A percentile compares a stretch with the other conserved stretches of the same genome.
Evolutionary conservation across 1,139 yeast species (phyloP).

Genomic region (Candida tunisiensis): DNA sequence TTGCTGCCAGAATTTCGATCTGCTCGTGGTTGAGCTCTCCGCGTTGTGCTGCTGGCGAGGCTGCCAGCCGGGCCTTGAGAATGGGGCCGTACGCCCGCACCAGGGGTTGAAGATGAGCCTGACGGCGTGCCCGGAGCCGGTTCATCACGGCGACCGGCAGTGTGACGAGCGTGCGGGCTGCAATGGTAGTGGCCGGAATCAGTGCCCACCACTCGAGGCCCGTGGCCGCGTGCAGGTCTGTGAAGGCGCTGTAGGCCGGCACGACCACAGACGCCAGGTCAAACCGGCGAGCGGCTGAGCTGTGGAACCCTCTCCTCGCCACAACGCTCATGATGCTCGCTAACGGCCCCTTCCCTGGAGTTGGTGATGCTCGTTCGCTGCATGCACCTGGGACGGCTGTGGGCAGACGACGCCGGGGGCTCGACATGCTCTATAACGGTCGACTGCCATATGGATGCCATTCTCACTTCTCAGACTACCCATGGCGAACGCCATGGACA

Average conservation of each 20-base stretch:
- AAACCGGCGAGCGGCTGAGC: conserved; percentile 1
- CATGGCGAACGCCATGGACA: too few species aligned
- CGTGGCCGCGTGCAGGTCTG: conserved; percentile 15
- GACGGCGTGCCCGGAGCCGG: conserved; percentile 50
- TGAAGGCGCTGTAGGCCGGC: conserved; percentile 5
- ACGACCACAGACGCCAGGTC: conserved; percentile 5
- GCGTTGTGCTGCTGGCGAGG: conserved; percentile 20
- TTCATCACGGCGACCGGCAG: conserved; percentile 66
- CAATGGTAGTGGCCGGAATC: conserved; percentile 58
- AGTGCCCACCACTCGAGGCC: conserved; percentile 76
- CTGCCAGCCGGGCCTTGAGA: conserved; percentile 48
- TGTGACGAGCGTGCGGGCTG: conserved; percentile 49
- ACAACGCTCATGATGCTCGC: too few species aligned
- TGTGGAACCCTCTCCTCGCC: too few species aligned
- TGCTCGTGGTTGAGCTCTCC: conserved; percentile 53
- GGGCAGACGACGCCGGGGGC: too few species aligned
- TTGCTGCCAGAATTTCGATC: conserved; percentile 51
- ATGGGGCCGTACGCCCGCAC: conserved; percentile 65
- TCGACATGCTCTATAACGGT: too few species aligned
- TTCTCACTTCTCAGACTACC: too few species aligned
- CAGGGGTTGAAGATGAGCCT: conserved; percentile 43
- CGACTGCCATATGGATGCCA: too few species aligned
- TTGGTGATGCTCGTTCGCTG: too few species aligned
- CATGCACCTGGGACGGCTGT: too few species aligned
- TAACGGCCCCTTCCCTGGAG: too few species aligned